Base-by-base conservation (phyloP, 495 filamentous ascomycete species). In the Penicillium dipodomyicola region DNA sequence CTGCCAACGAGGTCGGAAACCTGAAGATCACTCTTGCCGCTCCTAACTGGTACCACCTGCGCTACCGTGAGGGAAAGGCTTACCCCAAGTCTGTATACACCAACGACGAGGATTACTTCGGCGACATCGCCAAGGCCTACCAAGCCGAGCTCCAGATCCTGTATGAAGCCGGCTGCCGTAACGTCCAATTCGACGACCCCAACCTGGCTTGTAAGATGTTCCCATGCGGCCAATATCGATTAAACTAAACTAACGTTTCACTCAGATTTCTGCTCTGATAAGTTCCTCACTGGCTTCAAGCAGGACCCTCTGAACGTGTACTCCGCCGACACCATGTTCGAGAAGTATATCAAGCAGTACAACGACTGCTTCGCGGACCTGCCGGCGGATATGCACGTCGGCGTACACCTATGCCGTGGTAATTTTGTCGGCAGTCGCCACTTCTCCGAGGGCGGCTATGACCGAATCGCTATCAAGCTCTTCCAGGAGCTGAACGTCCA, bases 381-480 rank as follows among this genome's bases (percentile, higher is more conserved):
- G 4, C 84, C 85, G 11, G 70, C 78, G n/a, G 85, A 90, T 60
- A 78, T 90, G 70, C 87, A 90, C 72, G 77, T 88, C 19, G 89
- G 88, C 54, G 83, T 92, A 5, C 89, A 92, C 64, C 75, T 92
- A 48, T 91, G 89, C 78, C 83, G 87, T 49, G 89, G 89, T 47
- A 94, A 92, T 76, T 91, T 91, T 71, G 83, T 89, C 63, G 82
- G 84, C 52, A 83, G 82, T 39, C 79, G 87, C n/a, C 85, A 90
- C 74, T 92, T 94, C 72, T 84, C 85, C 52, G 86, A 90, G 70
- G 89, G 89, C 30, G 85, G 84, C 20, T 94, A 92, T 70, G 89
- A 92, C 70, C 77, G 82, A 52, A 90, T 94, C 57, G 89, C 90
- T 45, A 80, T 81, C 62, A 89, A 88, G 76, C 80, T 94, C 14